Base-by-base conservation (phyloP, 1,139 yeast genomes). In the Nakaseomyces delphensis region DNA sequence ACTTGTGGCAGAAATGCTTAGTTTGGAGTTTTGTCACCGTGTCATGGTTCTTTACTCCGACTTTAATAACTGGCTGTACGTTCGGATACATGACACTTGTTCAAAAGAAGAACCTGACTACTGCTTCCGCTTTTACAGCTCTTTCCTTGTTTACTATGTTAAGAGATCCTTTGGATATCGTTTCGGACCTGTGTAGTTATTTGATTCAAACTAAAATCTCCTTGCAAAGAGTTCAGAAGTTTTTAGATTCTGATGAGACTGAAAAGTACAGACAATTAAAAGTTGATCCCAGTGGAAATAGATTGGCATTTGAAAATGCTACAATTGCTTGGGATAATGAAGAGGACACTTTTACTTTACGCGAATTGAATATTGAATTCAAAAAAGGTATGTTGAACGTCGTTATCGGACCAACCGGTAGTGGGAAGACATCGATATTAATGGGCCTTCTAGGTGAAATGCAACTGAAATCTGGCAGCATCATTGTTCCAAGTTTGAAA, bases 361-460 rank as follows among this genome's bases (percentile, higher is more conserved):
- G 84, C 55, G 83, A 84, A 55, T 57, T 86, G 44, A 67, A 79
- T 50, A 62, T 85, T 47, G 67, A 68, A 18, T 86, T 86, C 64
- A 70, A 71, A 50, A 67, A 70, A 33, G 87, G 83, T n/a, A 75
- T 81, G 55, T 68, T 86, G 55, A 85, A 84, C 52, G 83, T 86
- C 16, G 69, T 86, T 48, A 74, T 84, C 56, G 96, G 96, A 29
- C 80, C 93, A 13, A 86, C 96, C n/a, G 96, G 96, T 47, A 63
- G 91, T 1, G 96, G 96, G 61, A 86, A 86, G 62, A 81, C 94
- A 3, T 85, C 95, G 0, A 64, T 86, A 50, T 69, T 86, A 47
- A 68, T 85, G 66, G 96, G 95, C 8, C 68, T 86, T 41, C 71
- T 86, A 38, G 96, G 96, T 57, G 96, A 86, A 66, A 85, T 86